Evolutionary conservation across 2,329 filamentous ascomycete species (phyloP).

Genomic region (Stachybotrys elegans): DNA sequence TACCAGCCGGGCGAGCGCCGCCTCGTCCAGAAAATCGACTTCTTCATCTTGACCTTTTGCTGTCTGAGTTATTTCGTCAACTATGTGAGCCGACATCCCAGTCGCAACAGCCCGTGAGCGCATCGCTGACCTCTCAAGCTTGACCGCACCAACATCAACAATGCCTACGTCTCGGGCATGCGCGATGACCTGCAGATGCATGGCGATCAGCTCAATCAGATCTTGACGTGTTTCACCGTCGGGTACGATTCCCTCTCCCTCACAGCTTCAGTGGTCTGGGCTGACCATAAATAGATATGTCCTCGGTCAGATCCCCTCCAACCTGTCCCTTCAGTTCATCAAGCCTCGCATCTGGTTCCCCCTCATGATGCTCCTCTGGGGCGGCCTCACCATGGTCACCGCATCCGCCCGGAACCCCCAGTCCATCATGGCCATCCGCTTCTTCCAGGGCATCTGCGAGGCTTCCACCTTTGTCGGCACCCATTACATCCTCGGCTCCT

Average conservation of each 20-base stretch:
- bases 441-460: conserved; percentile 33
- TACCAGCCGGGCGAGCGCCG: conserved; percentile 34
- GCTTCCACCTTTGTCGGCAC: conserved; percentile 34
- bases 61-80: conserved; percentile 54
- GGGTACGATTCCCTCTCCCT: conserved; percentile 19
- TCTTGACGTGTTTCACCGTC: conserved; percentile 30
- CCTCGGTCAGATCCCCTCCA: conserved; percentile 56
- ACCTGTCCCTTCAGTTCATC: conserved; percentile 58
- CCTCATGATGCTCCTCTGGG: conserved; percentile 60
- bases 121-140: conserved; percentile 17
- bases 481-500: conserved; percentile 42
- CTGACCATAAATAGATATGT: conserved; percentile 25
- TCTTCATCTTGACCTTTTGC: conserved; percentile 61
- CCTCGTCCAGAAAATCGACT: conserved; percentile 55
- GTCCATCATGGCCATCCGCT: conserved; percentile 32
- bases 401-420: conserved; percentile 31
- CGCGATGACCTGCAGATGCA: conserved; percentile 40
- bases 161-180: conserved; percentile 40
- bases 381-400: conserved; percentile 53
- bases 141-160: conserved; percentile 32
- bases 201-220: conserved; percentile 35
- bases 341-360: conserved; percentile 61
- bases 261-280: background rate
- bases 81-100: conserved; percentile 32
- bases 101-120: background rate